Evolutionary conservation across 1,139 yeast species (phyloP).

Genomic region (Suhomyces maxii): DNA sequence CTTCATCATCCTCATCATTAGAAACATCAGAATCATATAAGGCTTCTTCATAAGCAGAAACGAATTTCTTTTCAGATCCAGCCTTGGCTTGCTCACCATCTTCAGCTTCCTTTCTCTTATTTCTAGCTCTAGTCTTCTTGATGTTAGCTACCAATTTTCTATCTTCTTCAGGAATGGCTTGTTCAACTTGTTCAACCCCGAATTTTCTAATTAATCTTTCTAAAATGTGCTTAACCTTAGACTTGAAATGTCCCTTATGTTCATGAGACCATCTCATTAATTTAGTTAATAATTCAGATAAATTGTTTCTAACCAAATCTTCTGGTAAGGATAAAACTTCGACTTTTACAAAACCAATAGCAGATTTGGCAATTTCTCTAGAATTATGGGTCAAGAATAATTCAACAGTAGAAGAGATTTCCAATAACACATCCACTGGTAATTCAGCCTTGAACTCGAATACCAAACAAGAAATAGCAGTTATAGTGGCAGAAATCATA

Average conservation of each 20-base stretch:
- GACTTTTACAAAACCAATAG: constrained; percentile 92
- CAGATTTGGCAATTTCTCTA: constrained; percentile 90
- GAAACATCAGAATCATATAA: constrained; percentile 58
- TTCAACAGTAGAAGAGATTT: constrained; percentile 85
- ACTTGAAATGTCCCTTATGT: constrained; percentile 91
- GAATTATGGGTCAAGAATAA: constrained; percentile 86
- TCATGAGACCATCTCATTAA: constrained; percentile 93
- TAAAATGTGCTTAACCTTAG: constrained; percentile 87
- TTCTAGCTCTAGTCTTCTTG: constrained; percentile 81
- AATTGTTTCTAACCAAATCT: constrained; percentile 67
- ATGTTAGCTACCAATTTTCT: constrained; percentile 78
- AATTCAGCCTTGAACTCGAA: constrained; percentile 77
- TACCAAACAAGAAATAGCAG: constrained; percentile 82
- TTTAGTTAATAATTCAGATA: constrained; percentile 65
- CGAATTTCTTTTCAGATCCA: constrained; percentile 48
- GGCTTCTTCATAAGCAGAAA: constrained; percentile 87
- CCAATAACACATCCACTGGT: constrained; percentile 58
- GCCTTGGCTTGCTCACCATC: constrained; percentile 35
- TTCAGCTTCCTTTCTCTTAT: constrained; percentile 64
- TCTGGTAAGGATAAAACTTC: constrained; percentile 84
- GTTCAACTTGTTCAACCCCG: constrained; percentile 78
- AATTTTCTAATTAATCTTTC: constrained; percentile 89
- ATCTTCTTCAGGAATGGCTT: constrained; percentile 85
- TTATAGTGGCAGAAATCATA: constrained; percentile 94
- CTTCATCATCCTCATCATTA: constrained; percentile 42